A percentile compares a stretch with the other conserved stretches of the same genome.
Conservation (phyloP, 148 eudicot species). For the Cornus controversa region DNA sequence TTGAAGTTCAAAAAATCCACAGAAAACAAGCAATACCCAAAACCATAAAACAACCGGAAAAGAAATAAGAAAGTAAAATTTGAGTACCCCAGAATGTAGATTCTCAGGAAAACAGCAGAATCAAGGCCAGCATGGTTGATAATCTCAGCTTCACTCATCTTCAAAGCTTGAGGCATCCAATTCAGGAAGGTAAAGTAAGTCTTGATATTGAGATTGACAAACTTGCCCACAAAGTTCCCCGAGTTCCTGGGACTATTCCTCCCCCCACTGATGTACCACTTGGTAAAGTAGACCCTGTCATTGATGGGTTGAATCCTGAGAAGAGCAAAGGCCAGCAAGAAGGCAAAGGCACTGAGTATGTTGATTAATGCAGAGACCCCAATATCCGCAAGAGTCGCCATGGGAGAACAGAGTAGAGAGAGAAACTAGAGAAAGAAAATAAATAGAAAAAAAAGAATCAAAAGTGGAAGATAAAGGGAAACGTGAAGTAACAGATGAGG, state of each 20-base stretch:
- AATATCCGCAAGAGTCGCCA: slow-evolving; percentile 85
- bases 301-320: slow-evolving; percentile 91
- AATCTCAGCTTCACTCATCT: slow-evolving; percentile 66
- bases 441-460: slow-evolving; percentile 5
- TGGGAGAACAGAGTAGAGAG: slow-evolving; percentile 17
- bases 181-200: slow-evolving; percentile 83
- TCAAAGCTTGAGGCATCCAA: slow-evolving; percentile 97
- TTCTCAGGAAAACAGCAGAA: slow-evolving; percentile 91
- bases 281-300: slow-evolving; percentile 93
- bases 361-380: slow-evolving; percentile 91
- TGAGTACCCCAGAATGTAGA: slow-evolving; percentile 78
- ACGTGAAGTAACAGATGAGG: slow-evolving; percentile 13
- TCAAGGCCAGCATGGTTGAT: slow-evolving; percentile 94
- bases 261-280: slow-evolving; percentile 73
- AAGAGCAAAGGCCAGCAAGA: slow-evolving; percentile 83
- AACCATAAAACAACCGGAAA: neutral
- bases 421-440: slow-evolving; percentile 5
- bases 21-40: slow-evolving; percentile 1
- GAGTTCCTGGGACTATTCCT: slow-evolving; percentile 49
- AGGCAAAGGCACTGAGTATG: slow-evolving; percentile 69
- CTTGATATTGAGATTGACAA: slow-evolving; percentile 67
- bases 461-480: neutral
- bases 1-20: neutral
- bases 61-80: neutral
- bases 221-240: slow-evolving; percentile 68